Evolutionary conservation across 805 yeast species (phyloP).

Genomic region (Lachancea nothofagi): DNA sequence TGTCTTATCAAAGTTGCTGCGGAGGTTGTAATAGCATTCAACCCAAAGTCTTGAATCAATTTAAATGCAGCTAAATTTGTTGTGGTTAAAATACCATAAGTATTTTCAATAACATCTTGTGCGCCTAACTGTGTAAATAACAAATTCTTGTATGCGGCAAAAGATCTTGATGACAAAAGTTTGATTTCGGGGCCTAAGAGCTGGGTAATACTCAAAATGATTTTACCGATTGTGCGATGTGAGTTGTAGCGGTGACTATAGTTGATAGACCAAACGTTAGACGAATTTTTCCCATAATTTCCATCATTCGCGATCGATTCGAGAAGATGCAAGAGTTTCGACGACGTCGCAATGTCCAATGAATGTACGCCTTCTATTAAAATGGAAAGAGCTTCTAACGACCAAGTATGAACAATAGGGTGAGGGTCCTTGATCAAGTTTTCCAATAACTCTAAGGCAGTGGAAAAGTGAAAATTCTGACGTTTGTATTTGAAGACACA

Average conservation of each 20-base stretch:
- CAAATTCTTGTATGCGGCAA: constrained; percentile 34
- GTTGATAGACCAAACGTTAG: constrained; percentile 43
- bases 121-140: constrained; percentile 32
- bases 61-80: constrained; percentile 29
- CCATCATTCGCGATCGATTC: constrained; percentile 41
- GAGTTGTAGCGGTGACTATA: constrained; percentile 46
- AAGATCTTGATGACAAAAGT: constrained; percentile 29
- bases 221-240: constrained; percentile 37
- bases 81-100: constrained; percentile 18
- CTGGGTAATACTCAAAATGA: constrained; percentile 42
- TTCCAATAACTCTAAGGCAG: constrained; percentile 50
- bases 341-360: constrained; percentile 40
- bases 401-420: constrained; percentile 73
- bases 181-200: constrained; percentile 53
- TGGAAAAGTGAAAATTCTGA: constrained; percentile 34
- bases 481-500: constrained; percentile 36
- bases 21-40: constrained; percentile 23
- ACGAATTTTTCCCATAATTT: constrained; percentile 43
- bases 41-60: constrained; percentile 24
- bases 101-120: constrained; percentile 33
- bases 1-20: constrained; percentile 17
- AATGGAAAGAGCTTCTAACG: constrained; percentile 53
- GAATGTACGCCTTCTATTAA: constrained; percentile 52
- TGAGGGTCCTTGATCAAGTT: constrained; percentile 74
- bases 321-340: constrained; percentile 39